phyloP scores from a whole-genome alignment of 805 yeast species.

The Isabelozyma pseudorhagii region DNA sequence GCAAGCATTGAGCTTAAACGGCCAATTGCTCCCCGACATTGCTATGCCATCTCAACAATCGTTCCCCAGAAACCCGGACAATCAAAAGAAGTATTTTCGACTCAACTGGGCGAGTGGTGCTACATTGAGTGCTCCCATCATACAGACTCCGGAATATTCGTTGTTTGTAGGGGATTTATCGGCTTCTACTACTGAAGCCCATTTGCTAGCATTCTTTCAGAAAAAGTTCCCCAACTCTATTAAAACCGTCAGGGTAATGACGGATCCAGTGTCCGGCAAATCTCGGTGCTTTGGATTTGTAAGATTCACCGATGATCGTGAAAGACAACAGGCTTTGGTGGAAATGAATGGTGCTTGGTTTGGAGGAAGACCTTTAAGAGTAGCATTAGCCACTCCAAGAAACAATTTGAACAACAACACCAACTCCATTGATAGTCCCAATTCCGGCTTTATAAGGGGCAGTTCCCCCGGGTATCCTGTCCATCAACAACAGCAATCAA shows the following conservation, averaged over 20 bases:
- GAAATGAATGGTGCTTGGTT: slow-evolving; percentile 82
- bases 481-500: slow-evolving; percentile 8
- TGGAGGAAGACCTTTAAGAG: slow-evolving; percentile 73
- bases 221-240: slow-evolving; percentile 59
- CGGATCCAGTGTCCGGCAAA: slow-evolving; percentile 76
- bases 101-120: slow-evolving; percentile 87
- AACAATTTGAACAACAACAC: slow-evolving; percentile 15
- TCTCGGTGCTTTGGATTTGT: slow-evolving; percentile 82
- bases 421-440: neutral
- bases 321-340: slow-evolving; percentile 61
- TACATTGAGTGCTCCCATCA: slow-evolving; percentile 65
- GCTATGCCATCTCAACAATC: slow-evolving; percentile 44
- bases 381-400: slow-evolving; percentile 77
- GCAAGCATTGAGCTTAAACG: slow-evolving; percentile 63
- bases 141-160: slow-evolving; percentile 73
- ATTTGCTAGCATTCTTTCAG: slow-evolving; percentile 68
- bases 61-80: slow-evolving; percentile 40
- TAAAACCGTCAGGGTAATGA: slow-evolving; percentile 81
- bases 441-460: neutral
- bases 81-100: slow-evolving; percentile 60
- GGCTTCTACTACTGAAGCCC: slow-evolving; percentile 78
- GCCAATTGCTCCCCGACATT: slow-evolving; percentile 58
- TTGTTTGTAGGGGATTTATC: slow-evolving; percentile 81
- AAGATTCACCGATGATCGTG: slow-evolving; percentile 66
- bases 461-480: slow-evolving; percentile 4